Conservation (phyloP, 352 stramenopile genomes). For the Globisporangium cylindrosporum region DNA sequence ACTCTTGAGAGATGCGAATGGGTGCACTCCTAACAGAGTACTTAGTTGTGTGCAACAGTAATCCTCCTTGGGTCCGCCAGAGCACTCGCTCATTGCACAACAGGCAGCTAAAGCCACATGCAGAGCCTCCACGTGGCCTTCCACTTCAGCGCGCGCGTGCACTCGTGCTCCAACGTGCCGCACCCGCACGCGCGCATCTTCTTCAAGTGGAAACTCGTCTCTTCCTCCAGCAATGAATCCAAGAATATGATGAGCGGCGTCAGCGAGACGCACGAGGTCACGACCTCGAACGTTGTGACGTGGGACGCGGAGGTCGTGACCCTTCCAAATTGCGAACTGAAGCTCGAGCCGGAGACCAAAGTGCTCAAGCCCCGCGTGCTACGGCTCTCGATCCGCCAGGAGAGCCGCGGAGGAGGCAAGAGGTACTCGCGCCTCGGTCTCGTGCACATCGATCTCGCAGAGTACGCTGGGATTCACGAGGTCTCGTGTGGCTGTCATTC, state of each 20-base stretch:
- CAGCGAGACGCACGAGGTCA: slow-evolving; percentile 23
- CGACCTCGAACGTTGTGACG: slow-evolving; percentile 24
- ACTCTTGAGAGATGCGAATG: neutral
- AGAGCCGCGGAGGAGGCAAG: slow-evolving; percentile 5
- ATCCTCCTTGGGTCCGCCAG: neutral
- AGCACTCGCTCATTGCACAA: neutral
- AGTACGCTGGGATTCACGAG: slow-evolving; percentile 28
- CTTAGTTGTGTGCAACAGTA: neutral
- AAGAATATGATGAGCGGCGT: neutral
- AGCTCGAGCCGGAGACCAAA: slow-evolving; percentile 25
- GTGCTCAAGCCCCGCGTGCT: slow-evolving; percentile 26
- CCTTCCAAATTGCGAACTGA: slow-evolving; percentile 23
- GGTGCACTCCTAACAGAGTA: neutral
- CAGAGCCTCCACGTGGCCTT: slow-evolving; percentile 19
- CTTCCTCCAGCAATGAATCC: too few species aligned
- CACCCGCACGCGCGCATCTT: slow-evolving; percentile 28
- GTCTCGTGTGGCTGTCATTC: neutral
- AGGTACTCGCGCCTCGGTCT: slow-evolving; percentile 23
- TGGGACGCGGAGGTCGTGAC: slow-evolving; percentile 22
- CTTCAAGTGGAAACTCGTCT: slow-evolving; percentile 34
- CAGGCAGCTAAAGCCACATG: neutral
- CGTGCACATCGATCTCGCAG: slow-evolving; percentile 31
- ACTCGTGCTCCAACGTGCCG: slow-evolving; percentile 38
- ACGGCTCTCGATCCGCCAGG: slow-evolving; percentile 30
- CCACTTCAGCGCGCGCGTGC: slow-evolving; percentile 26